A percentile compares a stretch with the other conserved stretches of the same genome.
Conservation (phyloP, 192 early-diverging fungal genomes). For the Gaertneriomyces semiglobifer region DNA sequence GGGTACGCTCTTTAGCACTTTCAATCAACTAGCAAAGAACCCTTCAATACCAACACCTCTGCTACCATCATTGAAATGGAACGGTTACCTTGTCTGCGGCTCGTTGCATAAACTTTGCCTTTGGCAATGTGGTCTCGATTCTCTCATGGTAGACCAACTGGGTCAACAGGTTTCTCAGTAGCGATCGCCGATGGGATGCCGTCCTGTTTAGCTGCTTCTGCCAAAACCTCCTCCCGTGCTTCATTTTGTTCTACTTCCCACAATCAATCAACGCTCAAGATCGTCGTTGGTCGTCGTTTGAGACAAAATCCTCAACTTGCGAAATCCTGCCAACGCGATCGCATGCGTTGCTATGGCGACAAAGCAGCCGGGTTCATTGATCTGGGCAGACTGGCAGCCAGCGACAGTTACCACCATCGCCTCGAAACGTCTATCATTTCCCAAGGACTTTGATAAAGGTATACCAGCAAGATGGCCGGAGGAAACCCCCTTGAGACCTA, state of each 20-base stretch:
- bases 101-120: conserved; percentile 85
- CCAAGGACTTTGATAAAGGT: too few relatives aligned
- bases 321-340: too few relatives aligned
- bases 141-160: conserved; percentile 83
- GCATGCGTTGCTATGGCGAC: too few relatives aligned
- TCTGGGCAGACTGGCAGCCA: too few relatives aligned
- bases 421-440: too few relatives aligned
- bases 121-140: conserved; percentile 89
- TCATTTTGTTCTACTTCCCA: conserved; percentile 28
- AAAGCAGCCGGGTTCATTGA: too few relatives aligned
- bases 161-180: conserved; percentile 81
- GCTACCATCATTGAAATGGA: neutral
- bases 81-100: conserved; percentile 69
- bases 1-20: neutral
- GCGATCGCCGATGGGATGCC: conserved; percentile 64
- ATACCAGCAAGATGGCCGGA: conserved; percentile 20
- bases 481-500: conserved; percentile 51
- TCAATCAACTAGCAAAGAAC: neutral
- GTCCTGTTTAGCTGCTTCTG: conserved; percentile 62
- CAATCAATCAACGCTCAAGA: neutral
- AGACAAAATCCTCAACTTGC: too few relatives aligned
- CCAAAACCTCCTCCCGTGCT: conserved; percentile 44
- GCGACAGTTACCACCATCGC: too few relatives aligned
- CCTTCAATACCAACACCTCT: neutral
- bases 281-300: neutral